Conservation (phyloP, 2,329 filamentous ascomycete genomes). For the Aspergillus melleus region DNA sequence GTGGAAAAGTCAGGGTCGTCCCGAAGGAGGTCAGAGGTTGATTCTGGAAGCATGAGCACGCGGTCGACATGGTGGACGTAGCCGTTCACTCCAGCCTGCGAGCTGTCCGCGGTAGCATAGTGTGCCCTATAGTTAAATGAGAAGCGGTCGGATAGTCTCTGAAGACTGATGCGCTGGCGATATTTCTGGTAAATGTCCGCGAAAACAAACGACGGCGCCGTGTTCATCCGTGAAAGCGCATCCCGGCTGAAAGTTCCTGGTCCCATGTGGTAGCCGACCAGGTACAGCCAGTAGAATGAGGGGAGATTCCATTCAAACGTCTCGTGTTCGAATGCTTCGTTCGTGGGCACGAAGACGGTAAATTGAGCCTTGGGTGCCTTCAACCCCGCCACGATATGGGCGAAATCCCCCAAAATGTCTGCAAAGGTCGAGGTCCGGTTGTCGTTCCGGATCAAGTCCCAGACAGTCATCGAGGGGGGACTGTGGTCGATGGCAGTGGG, state of each 20-base stretch:
- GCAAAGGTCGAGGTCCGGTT: neutral
- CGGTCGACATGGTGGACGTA: slow-evolving; percentile 2
- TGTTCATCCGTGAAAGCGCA: neutral
- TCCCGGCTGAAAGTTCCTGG: neutral
- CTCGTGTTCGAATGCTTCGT: neutral
- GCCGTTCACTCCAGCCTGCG: slow-evolving; percentile 1
- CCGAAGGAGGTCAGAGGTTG: slow-evolving; percentile 3
- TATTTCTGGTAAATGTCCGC: neutral
- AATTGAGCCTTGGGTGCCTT: neutral
- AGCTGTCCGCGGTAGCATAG: neutral
- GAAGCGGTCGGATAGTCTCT: neutral
- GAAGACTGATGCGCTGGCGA: neutral
- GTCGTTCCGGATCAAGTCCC: neutral
- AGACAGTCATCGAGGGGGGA: neutral
- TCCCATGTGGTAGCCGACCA: neutral
- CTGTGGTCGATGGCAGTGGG: neutral
- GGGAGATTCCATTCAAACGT: neutral
- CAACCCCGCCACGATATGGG: neutral
- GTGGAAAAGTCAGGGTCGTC: neutral
- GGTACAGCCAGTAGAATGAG: neutral
- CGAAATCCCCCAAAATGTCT: neutral
- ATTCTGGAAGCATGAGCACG: slow-evolving; percentile 2
- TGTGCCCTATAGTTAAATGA: neutral
- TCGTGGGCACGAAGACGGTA: neutral
- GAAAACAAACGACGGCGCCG: neutral